Base-by-base conservation (phyloP, 768 basidiomycete genomes). In the Amylocystis lapponica region DNA sequence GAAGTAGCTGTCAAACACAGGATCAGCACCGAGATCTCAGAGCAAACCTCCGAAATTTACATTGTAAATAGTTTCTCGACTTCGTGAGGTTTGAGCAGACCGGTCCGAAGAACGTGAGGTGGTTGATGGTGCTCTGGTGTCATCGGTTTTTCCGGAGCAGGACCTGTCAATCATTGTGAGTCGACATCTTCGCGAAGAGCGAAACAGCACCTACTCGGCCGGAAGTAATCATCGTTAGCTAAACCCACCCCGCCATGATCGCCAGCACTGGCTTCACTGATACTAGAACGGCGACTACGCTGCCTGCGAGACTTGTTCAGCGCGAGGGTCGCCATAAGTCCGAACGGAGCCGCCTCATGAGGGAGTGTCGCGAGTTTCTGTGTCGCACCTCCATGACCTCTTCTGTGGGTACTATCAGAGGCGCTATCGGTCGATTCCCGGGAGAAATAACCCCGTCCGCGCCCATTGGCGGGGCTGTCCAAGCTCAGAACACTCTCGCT, bases 61-160 rank as follows among this genome's bases (percentile, higher is more conserved):
- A 86, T 84, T 54, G 74, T 67, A 65, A 89, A 89, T 22, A 90
- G 66, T 39, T 75, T 70, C 50, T 88, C 85, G 0, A 77, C 86
- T 52, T 89, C 85, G 21, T 64, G 62, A 0, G 76, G 71, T 3
- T 77, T 74, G 38, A 90, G 75, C 12, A 88, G 63, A 1, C 78
- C 78, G 17, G 74, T 72, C 4, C 77, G 67, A 29, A 89, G 66
- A 46, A 90, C 86, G 45, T 77, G 71, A 3, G 86, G 85, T 8
- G 72, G 61, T 37, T 68, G 74, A n/a, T 76, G 68, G 36, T 72
- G 72, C 42, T 61, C 56, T 47, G 57, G 60, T 40, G 70, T 60
- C 39, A 71, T 59, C 1, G 69, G 65, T 50, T 52, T 51, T 25
- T 60, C 51, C 1, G 60, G 53, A 21, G 51, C 55, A 10, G 60